Conservation (phyloP, 768 basidiomycete genomes). For the Lactarius vividus region DNA sequence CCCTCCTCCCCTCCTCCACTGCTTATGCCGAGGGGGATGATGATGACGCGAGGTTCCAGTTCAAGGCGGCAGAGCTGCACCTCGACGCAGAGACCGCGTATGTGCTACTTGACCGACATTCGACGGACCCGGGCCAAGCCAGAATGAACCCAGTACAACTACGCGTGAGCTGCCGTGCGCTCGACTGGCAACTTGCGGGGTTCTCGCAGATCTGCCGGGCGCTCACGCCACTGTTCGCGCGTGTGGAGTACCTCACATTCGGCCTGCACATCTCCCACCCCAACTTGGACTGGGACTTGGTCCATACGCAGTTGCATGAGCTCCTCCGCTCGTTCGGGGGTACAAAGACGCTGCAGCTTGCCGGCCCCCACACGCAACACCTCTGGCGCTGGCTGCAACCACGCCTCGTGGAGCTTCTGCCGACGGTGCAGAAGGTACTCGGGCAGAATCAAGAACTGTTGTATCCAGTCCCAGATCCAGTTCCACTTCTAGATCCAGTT, state of each 20-base stretch:
- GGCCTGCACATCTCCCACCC: not conserved
- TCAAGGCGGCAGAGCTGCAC: too few relatives aligned
- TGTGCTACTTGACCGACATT: too few relatives aligned
- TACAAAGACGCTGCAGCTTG: not conserved
- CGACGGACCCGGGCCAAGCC: too few relatives aligned
- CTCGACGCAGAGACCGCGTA: too few relatives aligned
- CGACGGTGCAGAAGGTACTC: not conserved
- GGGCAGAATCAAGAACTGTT: too few relatives aligned
- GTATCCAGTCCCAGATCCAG: too few relatives aligned
- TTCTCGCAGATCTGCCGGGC: constrained; percentile 1
- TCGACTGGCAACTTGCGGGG: not conserved
- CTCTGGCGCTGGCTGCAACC: not conserved
- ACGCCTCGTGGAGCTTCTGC: not conserved
- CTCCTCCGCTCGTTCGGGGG: not conserved
- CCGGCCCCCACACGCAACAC: not conserved
- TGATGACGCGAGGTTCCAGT: too few relatives aligned
- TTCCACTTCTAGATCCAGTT: too few relatives aligned
- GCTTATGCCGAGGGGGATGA: too few relatives aligned
- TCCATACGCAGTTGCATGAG: not conserved
- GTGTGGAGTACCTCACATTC: not conserved
- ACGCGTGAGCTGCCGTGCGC: not conserved
- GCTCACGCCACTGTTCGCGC: not conserved
- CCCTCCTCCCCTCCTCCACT: too few relatives aligned
- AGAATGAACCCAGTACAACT: not conserved
- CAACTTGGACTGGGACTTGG: not conserved